Evolutionary conservation across 2,329 filamentous ascomycete genomes (phyloP).

Genomic region (Penicillium sp.): DNA sequence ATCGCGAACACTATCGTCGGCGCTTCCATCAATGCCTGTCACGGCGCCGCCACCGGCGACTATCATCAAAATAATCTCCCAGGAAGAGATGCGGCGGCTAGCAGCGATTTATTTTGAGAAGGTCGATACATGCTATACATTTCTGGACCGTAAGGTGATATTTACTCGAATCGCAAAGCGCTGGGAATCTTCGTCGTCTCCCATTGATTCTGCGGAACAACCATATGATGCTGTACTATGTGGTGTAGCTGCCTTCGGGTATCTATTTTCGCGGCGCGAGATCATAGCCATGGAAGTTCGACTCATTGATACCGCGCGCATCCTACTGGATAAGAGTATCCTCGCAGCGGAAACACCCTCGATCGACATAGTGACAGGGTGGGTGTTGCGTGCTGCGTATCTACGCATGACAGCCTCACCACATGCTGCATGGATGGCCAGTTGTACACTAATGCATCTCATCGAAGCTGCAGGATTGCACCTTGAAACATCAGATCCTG

Average conservation of each 20-base stretch:
- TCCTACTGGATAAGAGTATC: constrained; percentile 46
- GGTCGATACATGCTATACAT: constrained; percentile 54
- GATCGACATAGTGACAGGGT: constrained; percentile 38
- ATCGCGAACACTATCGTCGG: constrained; percentile 15
- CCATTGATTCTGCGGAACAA: constrained; percentile 22
- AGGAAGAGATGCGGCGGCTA: constrained; percentile 49
- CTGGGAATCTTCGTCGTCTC: constrained; percentile 18
- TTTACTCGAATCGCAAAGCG: constrained; percentile 31
- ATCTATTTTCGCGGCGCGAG: constrained; percentile 50
- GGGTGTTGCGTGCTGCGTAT: constrained; percentile 55
- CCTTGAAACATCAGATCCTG: constrained; percentile 24
- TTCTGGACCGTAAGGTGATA: constrained; percentile 37
- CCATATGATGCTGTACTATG: constrained; percentile 51
- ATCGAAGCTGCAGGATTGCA: constrained; percentile 51
- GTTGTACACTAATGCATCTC: constrained; percentile 57
- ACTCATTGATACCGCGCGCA: constrained; percentile 48
- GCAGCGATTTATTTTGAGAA: constrained; percentile 53
- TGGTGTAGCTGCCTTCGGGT: constrained; percentile 56
- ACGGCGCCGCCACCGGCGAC: constrained; percentile 21
- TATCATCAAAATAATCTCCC: constrained; percentile 49
- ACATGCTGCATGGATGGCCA: constrained; percentile 55
- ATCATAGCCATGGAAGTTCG: constrained; percentile 45
- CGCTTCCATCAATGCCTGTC: constrained; percentile 8
- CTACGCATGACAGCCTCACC: constrained; percentile 54
- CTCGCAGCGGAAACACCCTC: constrained; percentile 27